Percentiles rank a stretch among this genome's conserved stretches.
phyloP scores from a whole-genome alignment of 257 asterid genomes.

The Rubia yunnanensis region DNA sequence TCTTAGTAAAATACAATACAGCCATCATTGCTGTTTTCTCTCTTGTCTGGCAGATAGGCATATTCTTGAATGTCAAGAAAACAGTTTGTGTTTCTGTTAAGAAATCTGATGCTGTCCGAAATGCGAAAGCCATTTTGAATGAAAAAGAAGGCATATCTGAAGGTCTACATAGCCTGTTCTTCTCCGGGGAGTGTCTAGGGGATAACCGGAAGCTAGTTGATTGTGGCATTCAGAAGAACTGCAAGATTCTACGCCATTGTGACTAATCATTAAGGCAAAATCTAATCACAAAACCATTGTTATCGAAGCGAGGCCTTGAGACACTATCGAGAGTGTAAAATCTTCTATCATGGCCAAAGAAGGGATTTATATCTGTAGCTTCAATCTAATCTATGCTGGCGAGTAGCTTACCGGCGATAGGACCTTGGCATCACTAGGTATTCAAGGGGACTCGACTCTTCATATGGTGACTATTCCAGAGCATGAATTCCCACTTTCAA shows the following conservation, averaged over 20 bases:
- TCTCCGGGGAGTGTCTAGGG: constrained; percentile 1
- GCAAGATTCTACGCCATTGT: constrained; percentile 1
- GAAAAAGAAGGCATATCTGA: constrained; percentile 22
- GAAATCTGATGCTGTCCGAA: constrained; percentile 15
- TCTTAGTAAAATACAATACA: too few relatives aligned
- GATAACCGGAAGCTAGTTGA: constrained; percentile 14
- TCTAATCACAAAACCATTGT: background rate
- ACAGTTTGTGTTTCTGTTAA: constrained; percentile 16
- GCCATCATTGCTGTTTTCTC: background rate
- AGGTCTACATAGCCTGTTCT: constrained; percentile 15
- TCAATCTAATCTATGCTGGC: constrained; percentile 15
- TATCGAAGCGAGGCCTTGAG: constrained; percentile 10
- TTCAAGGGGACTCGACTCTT: constrained; percentile 13
- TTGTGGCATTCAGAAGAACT: constrained; percentile 13
- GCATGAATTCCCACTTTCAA: constrained; percentile 6
- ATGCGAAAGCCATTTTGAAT: constrained; percentile 12
- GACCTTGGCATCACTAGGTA: constrained; percentile 13
- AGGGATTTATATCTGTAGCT: constrained; percentile 1
- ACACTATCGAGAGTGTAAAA: constrained; percentile 18
- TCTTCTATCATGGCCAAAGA: constrained; percentile 11
- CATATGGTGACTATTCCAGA: constrained; percentile 13
- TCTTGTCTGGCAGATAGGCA: constrained; percentile 14
- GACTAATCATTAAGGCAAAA: constrained; percentile 4
- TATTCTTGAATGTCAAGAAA: constrained; percentile 15
- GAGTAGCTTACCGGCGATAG: constrained; percentile 15